Base-by-base conservation (phyloP, 306 rosid genomes). In the Abrus precatorius region DNA sequence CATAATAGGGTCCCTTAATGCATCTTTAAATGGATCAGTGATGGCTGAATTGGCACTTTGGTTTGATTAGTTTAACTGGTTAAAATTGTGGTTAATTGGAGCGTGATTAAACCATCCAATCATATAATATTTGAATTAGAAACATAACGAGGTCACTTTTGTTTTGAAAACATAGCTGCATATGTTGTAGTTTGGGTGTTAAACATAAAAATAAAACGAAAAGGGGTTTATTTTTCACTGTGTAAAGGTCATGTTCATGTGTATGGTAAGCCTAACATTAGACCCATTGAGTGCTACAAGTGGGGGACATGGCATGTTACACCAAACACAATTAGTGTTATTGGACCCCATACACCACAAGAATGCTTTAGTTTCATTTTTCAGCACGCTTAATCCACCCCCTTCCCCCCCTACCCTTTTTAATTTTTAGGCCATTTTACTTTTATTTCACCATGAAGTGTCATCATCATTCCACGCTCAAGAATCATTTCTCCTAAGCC, bases 381-480 rank as follows among this genome's bases (percentile, higher is more conserved):
- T 77, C 80, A 86, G 94, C 97, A 92, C 88, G 98, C 98, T 86
- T 76, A 75, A 77, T 28, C 70, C 64, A 67, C 60, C 43, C 40
- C 63, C 57, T 49, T 36, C 77, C 45, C 62, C 62, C 71, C 59
- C 20, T 36, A 7, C 70, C 41, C 82, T 63, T 69, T 62, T 79
- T 6, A 57, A 45, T 38, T 67, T 49, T 78, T 74, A 56, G 72
- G 5, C 75, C 43, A 57, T 57, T 78, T 84, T 80, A 49, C 86
- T 72, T 77, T 87, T 47, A 43, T 50, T 66, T 89, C 84, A 83
- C 87, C 87, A 83, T 84, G 80, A 68, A 82, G 67, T 80, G 85
- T 76, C 90, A 89, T 86, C 88, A 89, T 86, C 90, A 83, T 69
- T 90, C 90, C 94, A 87, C 92, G 86, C 89, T 80, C 78, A 83